Conservation (phyloP, 371 early-diverging fungal species). For the Actinomortierella wolfii region DNA sequence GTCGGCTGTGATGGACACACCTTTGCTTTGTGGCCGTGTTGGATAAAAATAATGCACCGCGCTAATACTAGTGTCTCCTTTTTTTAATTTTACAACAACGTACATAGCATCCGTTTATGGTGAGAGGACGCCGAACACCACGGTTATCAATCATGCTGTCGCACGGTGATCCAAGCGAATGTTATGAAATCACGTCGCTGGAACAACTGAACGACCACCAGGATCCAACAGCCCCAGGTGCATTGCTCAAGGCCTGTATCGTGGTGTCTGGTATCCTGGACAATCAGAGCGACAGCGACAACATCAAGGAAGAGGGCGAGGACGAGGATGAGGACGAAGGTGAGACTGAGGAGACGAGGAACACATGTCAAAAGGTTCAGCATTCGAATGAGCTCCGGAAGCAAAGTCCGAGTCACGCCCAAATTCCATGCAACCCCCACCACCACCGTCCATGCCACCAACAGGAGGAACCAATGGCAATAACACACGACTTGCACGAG, state of each 20-base stretch:
- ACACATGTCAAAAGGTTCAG: too few species aligned
- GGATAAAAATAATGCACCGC: too few species aligned
- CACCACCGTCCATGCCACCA: too few species aligned
- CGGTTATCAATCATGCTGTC: too few species aligned
- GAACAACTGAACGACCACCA: conserved; percentile 38
- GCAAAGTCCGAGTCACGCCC: too few species aligned
- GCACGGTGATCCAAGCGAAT: too few species aligned
- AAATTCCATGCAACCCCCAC: too few species aligned
- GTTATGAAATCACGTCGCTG: conserved; percentile 1
- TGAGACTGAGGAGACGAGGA: background rate
- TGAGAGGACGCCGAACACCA: conserved; percentile 7
- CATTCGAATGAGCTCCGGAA: background rate
- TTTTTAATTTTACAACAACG: background rate
- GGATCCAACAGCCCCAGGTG: conserved; percentile 35
- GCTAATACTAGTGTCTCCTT: background rate
- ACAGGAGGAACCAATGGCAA: too few species aligned
- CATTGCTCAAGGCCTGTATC: conserved; percentile 42
- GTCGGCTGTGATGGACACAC: background rate
- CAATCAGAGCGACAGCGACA: background rate
- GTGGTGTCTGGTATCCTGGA: conserved; percentile 39
- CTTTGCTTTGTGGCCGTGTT: background rate
- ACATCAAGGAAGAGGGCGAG: background rate
- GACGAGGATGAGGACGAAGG: background rate
- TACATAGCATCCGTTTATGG: conserved; percentile 9
- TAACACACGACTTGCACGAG: too few species aligned